Evolutionary conservation across 495 filamentous ascomycete genomes (phyloP).

Genomic region (Chaetomium fimeti): DNA sequence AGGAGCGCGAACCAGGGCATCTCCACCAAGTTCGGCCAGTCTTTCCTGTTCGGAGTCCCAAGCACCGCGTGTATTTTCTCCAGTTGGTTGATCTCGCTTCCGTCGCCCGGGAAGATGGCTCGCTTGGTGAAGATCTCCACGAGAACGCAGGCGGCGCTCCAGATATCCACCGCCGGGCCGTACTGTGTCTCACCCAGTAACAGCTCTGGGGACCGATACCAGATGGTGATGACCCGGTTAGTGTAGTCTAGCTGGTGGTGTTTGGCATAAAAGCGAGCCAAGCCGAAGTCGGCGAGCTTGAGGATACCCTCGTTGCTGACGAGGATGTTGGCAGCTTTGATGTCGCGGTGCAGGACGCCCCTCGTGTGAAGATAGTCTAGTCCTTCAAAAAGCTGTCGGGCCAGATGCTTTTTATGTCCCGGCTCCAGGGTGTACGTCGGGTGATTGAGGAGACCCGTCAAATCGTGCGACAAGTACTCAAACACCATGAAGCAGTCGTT

Average conservation of each 20-base stretch:
- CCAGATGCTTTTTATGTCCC: constrained; percentile 89
- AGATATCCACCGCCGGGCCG: constrained; percentile 92
- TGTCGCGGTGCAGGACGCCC: constrained; percentile 92
- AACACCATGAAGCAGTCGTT: constrained; percentile 99
- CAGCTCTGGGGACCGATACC: constrained; percentile 93
- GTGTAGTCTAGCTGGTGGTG: constrained; percentile 93
- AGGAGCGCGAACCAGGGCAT: constrained; percentile 97
- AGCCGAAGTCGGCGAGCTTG: constrained; percentile 94
- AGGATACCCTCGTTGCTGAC: constrained; percentile 83
- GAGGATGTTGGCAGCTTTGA: constrained; percentile 92
- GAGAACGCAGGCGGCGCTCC: constrained; percentile 95
- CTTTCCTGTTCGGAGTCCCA: constrained; percentile 76
- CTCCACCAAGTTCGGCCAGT: constrained; percentile 85
- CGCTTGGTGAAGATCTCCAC: constrained; percentile 95
- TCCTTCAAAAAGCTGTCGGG: constrained; percentile 90
- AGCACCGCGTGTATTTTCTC: constrained; percentile 94
- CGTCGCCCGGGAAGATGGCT: constrained; percentile 94
- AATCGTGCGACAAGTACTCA: constrained; percentile 93
- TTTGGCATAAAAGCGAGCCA: constrained; percentile 96
- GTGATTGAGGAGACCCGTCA: constrained; percentile 75
- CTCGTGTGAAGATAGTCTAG: constrained; percentile 91
- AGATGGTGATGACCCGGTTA: constrained; percentile 96
- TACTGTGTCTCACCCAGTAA: constrained; percentile 93
- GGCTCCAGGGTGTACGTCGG: constrained; percentile 84
- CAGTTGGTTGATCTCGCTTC: constrained; percentile 89